Evolutionary conservation across 371 early-diverging fungal species (phyloP), one percentile per base, ranked within the genome.

Genomic region (Saksenaea oblongispora): DNA sequence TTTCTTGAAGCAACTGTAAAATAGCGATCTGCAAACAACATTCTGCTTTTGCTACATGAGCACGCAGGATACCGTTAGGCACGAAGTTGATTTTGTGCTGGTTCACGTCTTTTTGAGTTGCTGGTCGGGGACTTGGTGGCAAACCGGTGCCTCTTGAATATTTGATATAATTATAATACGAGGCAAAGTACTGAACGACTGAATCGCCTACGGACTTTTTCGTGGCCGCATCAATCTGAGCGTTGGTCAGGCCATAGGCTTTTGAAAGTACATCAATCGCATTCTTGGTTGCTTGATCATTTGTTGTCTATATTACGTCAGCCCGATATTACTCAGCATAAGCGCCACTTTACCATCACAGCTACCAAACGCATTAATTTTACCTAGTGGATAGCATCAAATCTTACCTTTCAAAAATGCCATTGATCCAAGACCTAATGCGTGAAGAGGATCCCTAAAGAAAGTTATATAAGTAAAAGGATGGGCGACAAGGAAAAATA

Each of bases 31-130:
- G 68, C 27, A 89, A 70, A 63, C 85, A 76, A 31, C 82, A 69
- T 65, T 89, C 89, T 9, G 89, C 87, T 44, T 84, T 79, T 56
- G 83, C 75, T 13, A 86, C 86, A 41, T 82, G 83, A 18, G 85
- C 87, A 54, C 89, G 76, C 51, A 89, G 70, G 15, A 85, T 84
- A 34, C 85, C 86, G 62, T 86, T 88, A 53, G 84, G 80, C 55
- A 83, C 72, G 64, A 83, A 75, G 22, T 62, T 60, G 34, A 78
- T 65, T 18, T 71, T 66, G 14, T 80, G 64, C 27, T 73, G 61
- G 31, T 72, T 62, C 15, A 80, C 73, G 3, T 69, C 65, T 51
- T 72, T 64, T 10, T 67, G 53, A 18, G 73, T 77, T 15, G 73
- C 76, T 28, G 80, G 80, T 59, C 71, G 73, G 11, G 78, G 74